Evolutionary conservation across 2,329 filamentous ascomycete genomes (phyloP), one percentile per base, ranked within the genome.

Genomic region (Aspergillus sclerotialis): DNA sequence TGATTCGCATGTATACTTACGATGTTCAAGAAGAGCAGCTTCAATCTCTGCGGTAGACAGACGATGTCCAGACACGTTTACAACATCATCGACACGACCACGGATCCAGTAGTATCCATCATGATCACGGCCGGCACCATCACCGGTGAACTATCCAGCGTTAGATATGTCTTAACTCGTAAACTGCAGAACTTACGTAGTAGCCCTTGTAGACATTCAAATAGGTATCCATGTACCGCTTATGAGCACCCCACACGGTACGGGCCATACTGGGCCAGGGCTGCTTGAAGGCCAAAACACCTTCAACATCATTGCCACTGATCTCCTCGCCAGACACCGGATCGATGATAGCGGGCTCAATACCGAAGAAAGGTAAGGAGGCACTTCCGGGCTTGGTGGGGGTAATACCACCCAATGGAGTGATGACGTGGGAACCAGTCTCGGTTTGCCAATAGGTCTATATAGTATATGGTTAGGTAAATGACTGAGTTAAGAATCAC

Each of bases 21-120:
- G 74, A 63, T 96, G 89, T 72, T 96, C 90, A 48, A 98, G 82
- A 31, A 98, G 79, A 12, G 92, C 92, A 17, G 92, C 92, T 68
- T 98, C 92, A 46, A 98, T 98, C 65, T 98, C 92, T 23, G 92
- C 90, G 7, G 92, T 98, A 11, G 90, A 96, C 43, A 98, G 75
- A 61, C 92, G 83, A 66, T 98, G 92, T 17, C 92, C 92, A 50
- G 84, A 92, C 43, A 98, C 92, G 65, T 98, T 98, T 63, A 98
- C 90, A 28, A 98, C 92, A 55, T 98, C 92, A 58, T 98, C 92
- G 34, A 98, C 92, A 64, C 92, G 88, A 46, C 92, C 92, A 43
- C 92, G 86, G 61, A 98, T 98, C 92, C 92, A 98, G 78, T 96
- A 98, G 73, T 95, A 98, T 37, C 92, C 92, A 55, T 98, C 92